phyloP scores from a whole-genome alignment of 192 early-diverging fungal genomes.

The Gryganskiella cystojenkinii region DNA sequence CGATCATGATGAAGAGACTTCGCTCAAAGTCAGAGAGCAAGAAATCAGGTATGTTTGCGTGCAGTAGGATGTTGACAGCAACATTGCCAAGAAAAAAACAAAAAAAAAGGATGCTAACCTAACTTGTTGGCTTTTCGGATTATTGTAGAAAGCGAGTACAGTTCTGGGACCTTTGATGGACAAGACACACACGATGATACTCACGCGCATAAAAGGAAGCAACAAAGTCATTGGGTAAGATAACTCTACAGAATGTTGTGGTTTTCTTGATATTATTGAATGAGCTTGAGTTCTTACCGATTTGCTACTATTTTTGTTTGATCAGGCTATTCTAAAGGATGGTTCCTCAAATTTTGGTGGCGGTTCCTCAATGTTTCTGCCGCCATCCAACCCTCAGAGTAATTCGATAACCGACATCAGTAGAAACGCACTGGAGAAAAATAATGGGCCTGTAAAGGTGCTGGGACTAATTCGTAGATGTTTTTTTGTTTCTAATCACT shows the following conservation, averaged over 20 bases:
- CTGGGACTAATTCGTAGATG: no score
- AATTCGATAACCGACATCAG: no score
- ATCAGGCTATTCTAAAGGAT: no score
- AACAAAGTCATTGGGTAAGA: constrained; percentile 33
- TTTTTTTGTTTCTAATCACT: background rate
- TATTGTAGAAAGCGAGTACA: constrained; percentile 29
- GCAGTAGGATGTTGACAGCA: background rate
- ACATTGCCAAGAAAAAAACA: background rate
- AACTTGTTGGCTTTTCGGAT: background rate
- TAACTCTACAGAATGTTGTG: background rate
- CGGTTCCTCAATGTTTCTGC: no score
- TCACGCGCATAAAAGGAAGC: constrained; percentile 23
- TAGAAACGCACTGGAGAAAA: no score
- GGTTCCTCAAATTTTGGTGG: no score
- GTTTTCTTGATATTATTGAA: background rate
- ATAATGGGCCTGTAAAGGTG: no score
- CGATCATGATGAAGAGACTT: constrained; percentile 49
- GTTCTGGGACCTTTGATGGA: constrained; percentile 1
- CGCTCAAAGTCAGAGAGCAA: constrained; percentile 46
- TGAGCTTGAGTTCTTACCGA: background rate
- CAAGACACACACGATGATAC: constrained; percentile 6
- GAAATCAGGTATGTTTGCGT: constrained; percentile 16
- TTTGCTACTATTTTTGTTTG: background rate
- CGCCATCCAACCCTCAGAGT: no score
- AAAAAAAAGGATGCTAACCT: background rate